Base-by-base conservation (phyloP, 768 basidiomycete genomes). In the Tricholoma bakamatsutake region DNA sequence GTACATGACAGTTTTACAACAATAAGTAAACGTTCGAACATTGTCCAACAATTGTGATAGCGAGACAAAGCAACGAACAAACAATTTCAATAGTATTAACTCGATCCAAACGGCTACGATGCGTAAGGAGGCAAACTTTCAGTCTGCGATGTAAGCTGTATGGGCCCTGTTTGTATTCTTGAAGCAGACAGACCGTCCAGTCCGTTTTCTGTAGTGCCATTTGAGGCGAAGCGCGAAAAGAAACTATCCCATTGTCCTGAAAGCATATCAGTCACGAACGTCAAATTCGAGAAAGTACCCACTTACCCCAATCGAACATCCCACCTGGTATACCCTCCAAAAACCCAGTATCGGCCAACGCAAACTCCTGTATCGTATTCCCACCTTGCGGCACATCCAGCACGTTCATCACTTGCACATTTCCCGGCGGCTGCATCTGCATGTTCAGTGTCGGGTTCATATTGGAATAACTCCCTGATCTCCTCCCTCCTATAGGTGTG, bases 301-400 rank as follows among this genome's bases (percentile, higher is more conserved):
- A 73, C 76, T 61, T 62, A 90, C 89, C 82, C 88, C 88, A 93
- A 68, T 92, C 89, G 69, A 90, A 93, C 88, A 93, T 91, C 17
- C 81, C 79, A 3, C 84, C 85, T 42, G 90, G 90, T 52, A 93
- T 82, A 1, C 88, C 88, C 57, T 90, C 88, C 67, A 93, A 71
- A 54, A 88, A 80, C 15, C 81, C 85, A 57, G 71, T 80, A 65
- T 90, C 87, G 17, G 81, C 80, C 73, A 83, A 75, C 31, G 84
- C 82, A 62, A 82, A 79, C 55, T 87, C 84, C 52, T 84, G 81
- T 59, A 89, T 67, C 18, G 77, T 76, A 56, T 75, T 77, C 13
- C 73, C 75, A 40, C 79, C 75, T 60, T 80, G 80, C 21, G 80
- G 77, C 3, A 75, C 80, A 62, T 90, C 88, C 21, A 90, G 72